Conservation (phyloP, 305 asterid genomes). For the Stenogyne calaminthoides region DNA sequence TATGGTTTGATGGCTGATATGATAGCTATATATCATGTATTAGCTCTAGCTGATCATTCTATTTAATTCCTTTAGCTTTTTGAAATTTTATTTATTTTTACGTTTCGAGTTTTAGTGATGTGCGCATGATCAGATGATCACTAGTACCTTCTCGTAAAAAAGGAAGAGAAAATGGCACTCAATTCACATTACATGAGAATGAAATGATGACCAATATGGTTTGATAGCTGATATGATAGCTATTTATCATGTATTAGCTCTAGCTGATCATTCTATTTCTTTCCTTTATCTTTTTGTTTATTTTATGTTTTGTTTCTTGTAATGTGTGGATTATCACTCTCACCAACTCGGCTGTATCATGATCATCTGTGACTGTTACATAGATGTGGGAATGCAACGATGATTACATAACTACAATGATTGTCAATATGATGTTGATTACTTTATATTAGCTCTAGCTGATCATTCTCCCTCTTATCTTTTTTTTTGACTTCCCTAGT, state of each 20-base stretch:
- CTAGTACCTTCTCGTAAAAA: not conserved
- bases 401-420: slow-evolving; percentile 12
- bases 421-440: slow-evolving; percentile 26
- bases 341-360: not conserved
- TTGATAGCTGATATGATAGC: slow-evolving; percentile 54
- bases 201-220: not conserved
- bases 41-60: slow-evolving; percentile 93
- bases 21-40: slow-evolving; percentile 76
- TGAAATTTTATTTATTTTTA: not conserved
- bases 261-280: slow-evolving; percentile 69
- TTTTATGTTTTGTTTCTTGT: not conserved
- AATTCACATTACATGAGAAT: not conserved
- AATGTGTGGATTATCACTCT: not conserved
- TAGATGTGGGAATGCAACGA: slow-evolving; percentile 5
- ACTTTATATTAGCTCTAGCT: slow-evolving; percentile 64
- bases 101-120: not conserved
- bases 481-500: not conserved
- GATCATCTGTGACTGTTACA: not conserved
- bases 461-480: slow-evolving; percentile 32
- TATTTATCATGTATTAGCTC: slow-evolving; percentile 84
- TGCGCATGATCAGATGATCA: not conserved
- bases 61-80: not conserved
- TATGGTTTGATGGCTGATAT: slow-evolving; percentile 48
- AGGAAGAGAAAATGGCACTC: not conserved
- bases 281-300: not conserved